phyloP scores from a whole-genome alignment of 2,329 filamentous ascomycete species.

The Alternaria metachromatica region DNA sequence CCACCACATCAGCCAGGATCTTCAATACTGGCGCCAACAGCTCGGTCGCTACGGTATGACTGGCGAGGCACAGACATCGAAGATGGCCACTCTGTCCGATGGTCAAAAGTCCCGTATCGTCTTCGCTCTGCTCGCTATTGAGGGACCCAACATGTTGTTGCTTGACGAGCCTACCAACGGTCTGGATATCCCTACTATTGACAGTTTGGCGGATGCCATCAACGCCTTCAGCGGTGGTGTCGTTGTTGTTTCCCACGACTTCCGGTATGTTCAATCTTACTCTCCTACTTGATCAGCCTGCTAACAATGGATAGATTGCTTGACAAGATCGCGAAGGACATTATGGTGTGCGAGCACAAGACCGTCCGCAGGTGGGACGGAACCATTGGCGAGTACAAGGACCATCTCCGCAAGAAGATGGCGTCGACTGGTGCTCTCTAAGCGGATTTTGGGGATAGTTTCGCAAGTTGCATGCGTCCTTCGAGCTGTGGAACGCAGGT shows the following conservation, averaged over 20 bases:
- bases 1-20: constrained; percentile 85
- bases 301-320: constrained; percentile 72
- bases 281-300: neutral
- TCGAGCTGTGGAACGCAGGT: constrained; percentile 32
- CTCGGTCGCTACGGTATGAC: constrained; percentile 92
- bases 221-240: constrained; percentile 96
- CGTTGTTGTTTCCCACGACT: constrained; percentile 97
- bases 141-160: constrained; percentile 95
- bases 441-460: constrained; percentile 19
- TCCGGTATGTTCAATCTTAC: constrained; percentile 70
- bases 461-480: constrained; percentile 36
- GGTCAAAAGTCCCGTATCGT: constrained; percentile 98
- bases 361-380: constrained; percentile 90
- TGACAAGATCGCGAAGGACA: constrained; percentile 99
- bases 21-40: constrained; percentile 99
- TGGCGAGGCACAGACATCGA: constrained; percentile 91
- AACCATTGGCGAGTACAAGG: constrained; percentile 93
- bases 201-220: constrained; percentile 96
- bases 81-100: constrained; percentile 98
- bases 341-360: constrained; percentile 98
- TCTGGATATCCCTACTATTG: constrained; percentile 97
- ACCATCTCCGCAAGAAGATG: constrained; percentile 99
- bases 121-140: constrained; percentile 93
- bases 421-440: constrained; percentile 84
- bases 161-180: constrained; percentile 99